Conservation (phyloP, 257 asterid genomes). For the Penstemon newberryi region DNA sequence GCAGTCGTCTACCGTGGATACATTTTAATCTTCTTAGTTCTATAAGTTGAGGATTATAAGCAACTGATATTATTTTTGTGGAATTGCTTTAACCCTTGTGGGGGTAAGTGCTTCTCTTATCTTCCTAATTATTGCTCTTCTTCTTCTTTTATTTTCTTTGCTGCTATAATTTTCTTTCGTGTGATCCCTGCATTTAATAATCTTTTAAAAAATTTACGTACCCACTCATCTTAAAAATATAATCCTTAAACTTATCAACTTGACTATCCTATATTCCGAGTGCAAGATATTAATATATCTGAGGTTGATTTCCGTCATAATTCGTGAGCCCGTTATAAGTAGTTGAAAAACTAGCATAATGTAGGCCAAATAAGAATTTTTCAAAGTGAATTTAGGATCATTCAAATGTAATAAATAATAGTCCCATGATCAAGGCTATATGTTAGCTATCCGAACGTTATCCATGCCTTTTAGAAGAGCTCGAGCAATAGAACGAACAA, state of each 20-base stretch:
- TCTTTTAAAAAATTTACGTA: too few relatives aligned
- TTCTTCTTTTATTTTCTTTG: not conserved
- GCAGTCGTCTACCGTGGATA: too few relatives aligned
- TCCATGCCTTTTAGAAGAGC: not conserved
- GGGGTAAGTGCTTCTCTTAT: not conserved
- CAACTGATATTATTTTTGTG: not conserved
- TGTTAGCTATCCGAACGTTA: too few relatives aligned
- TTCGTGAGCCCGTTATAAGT: not conserved
- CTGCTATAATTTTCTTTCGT: too few relatives aligned
- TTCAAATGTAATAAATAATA: not conserved
- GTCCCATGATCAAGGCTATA: not conserved
- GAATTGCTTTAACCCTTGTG: not conserved
- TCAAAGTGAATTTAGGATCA: slow-evolving; percentile 8
- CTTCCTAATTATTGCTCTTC: not conserved
- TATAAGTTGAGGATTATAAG: not conserved
- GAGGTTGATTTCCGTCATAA: not conserved
- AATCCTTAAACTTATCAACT: not conserved
- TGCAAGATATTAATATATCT: too few relatives aligned
- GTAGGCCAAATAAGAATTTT: not conserved
- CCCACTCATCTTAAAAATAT: not conserved
- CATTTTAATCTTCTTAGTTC: not conserved
- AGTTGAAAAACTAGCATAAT: not conserved
- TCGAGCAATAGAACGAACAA: not conserved
- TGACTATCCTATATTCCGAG: too few relatives aligned
- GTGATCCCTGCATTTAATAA: not conserved